These are phyloP conservation scores for Rhodotorula sp. DNA, from an alignment of 1,284 basidiomycete species.

Conservation along the genomic window DNA sequence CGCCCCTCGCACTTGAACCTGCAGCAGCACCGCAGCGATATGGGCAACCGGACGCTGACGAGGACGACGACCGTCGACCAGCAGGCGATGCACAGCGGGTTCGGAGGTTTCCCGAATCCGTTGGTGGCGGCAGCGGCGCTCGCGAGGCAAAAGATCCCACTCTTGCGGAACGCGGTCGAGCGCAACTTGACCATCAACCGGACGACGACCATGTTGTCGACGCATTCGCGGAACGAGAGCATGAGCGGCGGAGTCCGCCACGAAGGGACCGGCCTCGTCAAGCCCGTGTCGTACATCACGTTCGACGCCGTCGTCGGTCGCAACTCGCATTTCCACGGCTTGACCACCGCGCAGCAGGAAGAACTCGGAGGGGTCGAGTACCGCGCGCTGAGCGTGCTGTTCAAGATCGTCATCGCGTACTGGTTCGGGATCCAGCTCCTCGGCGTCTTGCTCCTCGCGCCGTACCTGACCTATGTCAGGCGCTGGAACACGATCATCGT, in stretches of 20 bases:
- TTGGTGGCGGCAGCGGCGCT: slow-evolving; percentile 57
- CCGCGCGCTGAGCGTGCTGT: slow-evolving; percentile 52
- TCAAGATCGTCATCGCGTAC: slow-evolving; percentile 54
- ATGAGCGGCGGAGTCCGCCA: slow-evolving; percentile 31
- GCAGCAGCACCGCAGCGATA: slow-evolving; percentile 6
- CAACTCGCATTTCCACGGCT: slow-evolving; percentile 79
- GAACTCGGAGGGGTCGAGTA: slow-evolving; percentile 95
- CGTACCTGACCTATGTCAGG: slow-evolving; percentile 60
- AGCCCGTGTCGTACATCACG: slow-evolving; percentile 71
- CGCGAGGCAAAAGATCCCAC: slow-evolving; percentile 48
- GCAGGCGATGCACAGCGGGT: slow-evolving; percentile 54
- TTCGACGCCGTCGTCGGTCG: slow-evolving; percentile 80
- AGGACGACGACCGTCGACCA: slow-evolving; percentile 46
- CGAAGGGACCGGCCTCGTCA: slow-evolving; percentile 37
- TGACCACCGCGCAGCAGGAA: slow-evolving; percentile 80
- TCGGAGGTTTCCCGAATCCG: slow-evolving; percentile 88
- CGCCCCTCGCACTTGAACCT: slow-evolving; percentile 34
- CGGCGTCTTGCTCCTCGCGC: slow-evolving; percentile 68
- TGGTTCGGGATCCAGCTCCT: slow-evolving; percentile 67
- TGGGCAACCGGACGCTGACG: slow-evolving; percentile 26
- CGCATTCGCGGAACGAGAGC: slow-evolving; percentile 22
- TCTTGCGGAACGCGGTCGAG: slow-evolving; percentile 22
- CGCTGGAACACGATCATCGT: slow-evolving; percentile 24
- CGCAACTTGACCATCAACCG: slow-evolving; percentile 69
- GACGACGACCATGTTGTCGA: slow-evolving; percentile 61